Conservation (phyloP, 441 rosid species). For the Eruca vesicaria region DNA sequence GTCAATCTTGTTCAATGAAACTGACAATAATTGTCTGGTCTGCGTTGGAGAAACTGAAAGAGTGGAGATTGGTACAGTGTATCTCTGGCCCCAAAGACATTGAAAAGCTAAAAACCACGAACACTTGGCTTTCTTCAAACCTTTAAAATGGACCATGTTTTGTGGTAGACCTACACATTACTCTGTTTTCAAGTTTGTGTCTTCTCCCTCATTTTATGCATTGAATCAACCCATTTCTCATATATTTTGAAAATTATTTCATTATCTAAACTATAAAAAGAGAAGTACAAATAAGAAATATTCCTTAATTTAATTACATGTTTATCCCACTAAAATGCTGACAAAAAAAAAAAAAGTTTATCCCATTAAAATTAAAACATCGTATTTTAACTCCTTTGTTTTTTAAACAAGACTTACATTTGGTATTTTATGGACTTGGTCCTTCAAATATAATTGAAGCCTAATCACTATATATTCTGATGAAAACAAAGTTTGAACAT, state of each 20-base stretch:
- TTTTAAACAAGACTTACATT: no score
- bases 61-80: conserved; percentile 19
- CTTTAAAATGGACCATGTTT: conserved; percentile 33
- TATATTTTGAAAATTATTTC: background rate
- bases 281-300: no score
- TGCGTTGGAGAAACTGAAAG: background rate
- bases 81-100: conserved; percentile 35
- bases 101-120: conserved; percentile 23
- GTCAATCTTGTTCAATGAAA: conserved; percentile 11
- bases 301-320: no score
- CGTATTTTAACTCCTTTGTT: no score
- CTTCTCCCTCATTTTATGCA: conserved; percentile 10
- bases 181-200: conserved; percentile 22
- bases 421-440: no score
- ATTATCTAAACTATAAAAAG: no score
- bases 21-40: background rate
- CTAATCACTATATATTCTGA: no score
- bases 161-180: conserved; percentile 33
- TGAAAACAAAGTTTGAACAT: no score
- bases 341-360: no score
- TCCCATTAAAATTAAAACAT: no score
- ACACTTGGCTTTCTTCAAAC: conserved; percentile 16
- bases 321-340: no score
- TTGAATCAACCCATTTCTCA: conserved; percentile 4
- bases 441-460: no score